Evolutionary conservation across 495 filamentous ascomycete species (phyloP).

Genomic region (Acidiella bohemica): DNA sequence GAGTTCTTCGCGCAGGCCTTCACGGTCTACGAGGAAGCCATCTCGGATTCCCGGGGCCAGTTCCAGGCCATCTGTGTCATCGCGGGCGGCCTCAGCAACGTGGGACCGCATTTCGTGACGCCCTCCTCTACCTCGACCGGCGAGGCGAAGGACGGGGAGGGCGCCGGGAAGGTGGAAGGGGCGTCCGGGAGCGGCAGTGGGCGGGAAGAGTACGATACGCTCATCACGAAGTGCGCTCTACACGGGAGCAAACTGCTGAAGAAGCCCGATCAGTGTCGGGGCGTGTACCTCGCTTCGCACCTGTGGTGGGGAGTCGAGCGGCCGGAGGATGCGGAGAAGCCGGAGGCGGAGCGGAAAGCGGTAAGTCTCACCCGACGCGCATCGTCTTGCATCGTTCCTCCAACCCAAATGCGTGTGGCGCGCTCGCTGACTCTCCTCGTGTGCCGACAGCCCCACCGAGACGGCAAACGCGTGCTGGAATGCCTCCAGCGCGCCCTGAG

Average conservation of each 20-base stretch:
- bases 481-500: slow-evolving; percentile 90
- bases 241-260: slow-evolving; percentile 95
- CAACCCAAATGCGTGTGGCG: too few species aligned
- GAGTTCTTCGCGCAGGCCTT: slow-evolving; percentile 98
- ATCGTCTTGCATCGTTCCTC: too few species aligned
- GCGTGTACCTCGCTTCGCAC: slow-evolving; percentile 90
- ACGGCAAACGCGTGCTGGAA: slow-evolving; percentile 91
- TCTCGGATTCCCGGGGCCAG: slow-evolving; percentile 87
- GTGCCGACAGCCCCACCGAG: slow-evolving; percentile 78
- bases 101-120: slow-evolving; percentile 63
- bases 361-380: slow-evolving; percentile 38
- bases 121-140: too few species aligned
- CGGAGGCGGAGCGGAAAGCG: slow-evolving; percentile 35
- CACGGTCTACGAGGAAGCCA: slow-evolving; percentile 91
- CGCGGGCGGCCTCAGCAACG: slow-evolving; percentile 72
- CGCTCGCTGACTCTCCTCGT: too few species aligned
- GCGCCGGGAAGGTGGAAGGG: too few species aligned
- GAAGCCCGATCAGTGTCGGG: slow-evolving; percentile 94
- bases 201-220: slow-evolving; percentile 94
- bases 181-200: too few species aligned
- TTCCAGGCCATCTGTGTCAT: slow-evolving; percentile 97
- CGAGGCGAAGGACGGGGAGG: too few species aligned
- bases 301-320: slow-evolving; percentile 97
- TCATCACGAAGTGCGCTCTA: slow-evolving; percentile 93
- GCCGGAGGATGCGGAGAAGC: slow-evolving; percentile 59